Conservation (phyloP, 768 basidiomycete genomes). For the Lactifluus rugatus region DNA sequence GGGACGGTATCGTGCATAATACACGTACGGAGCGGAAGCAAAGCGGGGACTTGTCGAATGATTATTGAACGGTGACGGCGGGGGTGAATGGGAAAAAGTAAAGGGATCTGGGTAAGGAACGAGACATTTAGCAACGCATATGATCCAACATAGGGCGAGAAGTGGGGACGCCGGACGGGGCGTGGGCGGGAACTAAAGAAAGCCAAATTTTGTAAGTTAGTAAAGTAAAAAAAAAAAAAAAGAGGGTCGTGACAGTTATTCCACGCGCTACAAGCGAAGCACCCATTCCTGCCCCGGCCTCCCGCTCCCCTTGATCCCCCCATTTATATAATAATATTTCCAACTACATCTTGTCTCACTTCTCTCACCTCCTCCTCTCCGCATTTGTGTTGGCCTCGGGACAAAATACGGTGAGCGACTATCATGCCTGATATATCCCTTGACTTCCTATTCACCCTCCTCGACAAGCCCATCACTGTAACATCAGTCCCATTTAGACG, state of each 20-base stretch:
- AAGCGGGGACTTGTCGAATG: constrained; percentile 10
- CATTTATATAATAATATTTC: constrained; percentile 18
- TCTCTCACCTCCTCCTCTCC: constrained; percentile 10
- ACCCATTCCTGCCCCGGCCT: constrained; percentile 3
- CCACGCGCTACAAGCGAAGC: constrained; percentile 14
- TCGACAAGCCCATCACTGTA: constrained; percentile 51
- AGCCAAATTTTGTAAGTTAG: not conserved
- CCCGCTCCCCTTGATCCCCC: not conserved
- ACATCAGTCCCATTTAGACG: constrained; percentile 70
- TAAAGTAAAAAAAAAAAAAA: not conserved
- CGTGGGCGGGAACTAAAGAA: not conserved
- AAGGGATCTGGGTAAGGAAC: not conserved
- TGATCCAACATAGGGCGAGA: not conserved
- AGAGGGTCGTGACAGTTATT: constrained; percentile 9
- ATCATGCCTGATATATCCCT: constrained; percentile 2
- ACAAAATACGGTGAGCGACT: constrained; percentile 14
- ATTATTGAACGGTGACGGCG: constrained; percentile 8
- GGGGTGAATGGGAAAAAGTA: not conserved
- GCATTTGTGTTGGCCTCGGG: constrained; percentile 8
- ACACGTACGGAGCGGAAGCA: constrained; percentile 10
- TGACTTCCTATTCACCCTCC: constrained; percentile 1
- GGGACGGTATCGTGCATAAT: not conserved
- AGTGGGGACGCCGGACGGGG: not conserved
- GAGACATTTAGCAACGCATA: not conserved
- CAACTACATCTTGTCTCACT: not conserved